Evolutionary conservation across 495 filamentous ascomycete genomes (phyloP).

Genomic region (Annulohypoxylon stygium): DNA sequence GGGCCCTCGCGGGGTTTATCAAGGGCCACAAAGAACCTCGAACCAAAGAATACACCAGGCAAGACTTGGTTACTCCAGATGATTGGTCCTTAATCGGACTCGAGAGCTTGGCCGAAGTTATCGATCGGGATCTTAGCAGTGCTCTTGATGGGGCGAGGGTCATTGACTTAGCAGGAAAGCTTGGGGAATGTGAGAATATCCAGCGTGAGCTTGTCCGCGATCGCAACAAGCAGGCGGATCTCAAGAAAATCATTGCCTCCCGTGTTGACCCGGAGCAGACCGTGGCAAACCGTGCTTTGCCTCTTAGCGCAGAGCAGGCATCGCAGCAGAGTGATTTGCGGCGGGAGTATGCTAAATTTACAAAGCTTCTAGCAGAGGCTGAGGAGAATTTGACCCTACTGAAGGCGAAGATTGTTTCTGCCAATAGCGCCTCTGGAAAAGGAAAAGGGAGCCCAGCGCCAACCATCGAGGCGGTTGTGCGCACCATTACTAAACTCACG

Average conservation of each 20-base stretch:
- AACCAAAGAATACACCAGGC: slow-evolving; percentile 63
- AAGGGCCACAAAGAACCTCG: slow-evolving; percentile 69
- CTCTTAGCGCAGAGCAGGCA: slow-evolving; percentile 84
- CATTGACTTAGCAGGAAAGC: slow-evolving; percentile 71
- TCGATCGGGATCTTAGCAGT: slow-evolving; percentile 65
- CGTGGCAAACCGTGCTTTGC: slow-evolving; percentile 70
- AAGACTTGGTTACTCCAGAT: slow-evolving; percentile 72
- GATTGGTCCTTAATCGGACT: slow-evolving; percentile 81
- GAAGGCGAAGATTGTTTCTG: slow-evolving; percentile 79
- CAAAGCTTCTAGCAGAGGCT: slow-evolving; percentile 78
- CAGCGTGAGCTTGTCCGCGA: slow-evolving; percentile 75
- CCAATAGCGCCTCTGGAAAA: slow-evolving; percentile 58
- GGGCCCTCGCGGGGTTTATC: slow-evolving; percentile 78
- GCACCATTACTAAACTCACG: slow-evolving; percentile 93
- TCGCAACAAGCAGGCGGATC: slow-evolving; percentile 75
- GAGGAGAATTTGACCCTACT: slow-evolving; percentile 86
- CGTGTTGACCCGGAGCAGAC: slow-evolving; percentile 71
- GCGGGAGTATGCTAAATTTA: slow-evolving; percentile 73
- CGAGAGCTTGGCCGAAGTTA: slow-evolving; percentile 68
- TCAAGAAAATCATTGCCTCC: slow-evolving; percentile 76
- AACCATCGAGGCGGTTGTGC: slow-evolving; percentile 90
- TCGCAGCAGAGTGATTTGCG: slow-evolving; percentile 86
- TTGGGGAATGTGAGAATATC: slow-evolving; percentile 71
- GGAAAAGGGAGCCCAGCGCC: slow-evolving; percentile 67
- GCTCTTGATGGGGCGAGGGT: slow-evolving; percentile 76